Evolutionary conservation across 2,329 filamentous ascomycete genomes (phyloP).

Genomic region (Zymoseptoria pseudotritici): DNA sequence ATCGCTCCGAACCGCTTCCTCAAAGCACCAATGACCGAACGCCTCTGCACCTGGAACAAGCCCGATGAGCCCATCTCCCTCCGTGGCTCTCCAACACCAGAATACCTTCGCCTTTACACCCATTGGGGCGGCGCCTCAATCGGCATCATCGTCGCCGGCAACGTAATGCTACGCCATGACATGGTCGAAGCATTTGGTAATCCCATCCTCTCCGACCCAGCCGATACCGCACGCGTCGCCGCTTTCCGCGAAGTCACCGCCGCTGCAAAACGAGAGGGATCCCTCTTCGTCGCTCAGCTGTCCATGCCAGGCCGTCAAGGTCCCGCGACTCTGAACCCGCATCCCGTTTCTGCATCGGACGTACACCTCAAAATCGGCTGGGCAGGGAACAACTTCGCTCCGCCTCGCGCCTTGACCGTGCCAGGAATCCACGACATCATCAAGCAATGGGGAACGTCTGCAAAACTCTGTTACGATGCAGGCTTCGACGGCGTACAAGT

Average conservation of each 20-base stretch:
- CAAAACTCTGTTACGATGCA: conserved; percentile 21
- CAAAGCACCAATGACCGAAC: conserved; percentile 28
- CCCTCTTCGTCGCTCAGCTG: conserved; percentile 25
- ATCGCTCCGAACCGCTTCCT: conserved; percentile 26
- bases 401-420: conserved; percentile 21
- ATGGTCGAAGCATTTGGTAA: conserved; percentile 27
- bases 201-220: conserved; percentile 23
- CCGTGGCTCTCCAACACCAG: conserved; percentile 22
- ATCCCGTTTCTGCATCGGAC: conserved; percentile 26
- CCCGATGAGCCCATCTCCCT: conserved; percentile 17
- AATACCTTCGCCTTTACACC: conserved; percentile 22
- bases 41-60: conserved; percentile 24
- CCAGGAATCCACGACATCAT: conserved; percentile 26
- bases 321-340: conserved; percentile 21
- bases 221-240: conserved; percentile 17
- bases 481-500: conserved; percentile 28
- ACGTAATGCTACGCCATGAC: conserved; percentile 26
- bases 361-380: conserved; percentile 24
- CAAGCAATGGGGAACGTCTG: conserved; percentile 20
- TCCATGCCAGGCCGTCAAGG: conserved; percentile 27
- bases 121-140: conserved; percentile 27
- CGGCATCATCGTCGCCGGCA: conserved; percentile 26
- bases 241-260: conserved; percentile 19
- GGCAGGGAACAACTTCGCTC: conserved; percentile 24
- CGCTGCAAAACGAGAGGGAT: conserved; percentile 20